phyloP scores from a whole-genome alignment of 202 grass and related monocot species.

The Bolboschoenoplectus hybrid region DNA sequence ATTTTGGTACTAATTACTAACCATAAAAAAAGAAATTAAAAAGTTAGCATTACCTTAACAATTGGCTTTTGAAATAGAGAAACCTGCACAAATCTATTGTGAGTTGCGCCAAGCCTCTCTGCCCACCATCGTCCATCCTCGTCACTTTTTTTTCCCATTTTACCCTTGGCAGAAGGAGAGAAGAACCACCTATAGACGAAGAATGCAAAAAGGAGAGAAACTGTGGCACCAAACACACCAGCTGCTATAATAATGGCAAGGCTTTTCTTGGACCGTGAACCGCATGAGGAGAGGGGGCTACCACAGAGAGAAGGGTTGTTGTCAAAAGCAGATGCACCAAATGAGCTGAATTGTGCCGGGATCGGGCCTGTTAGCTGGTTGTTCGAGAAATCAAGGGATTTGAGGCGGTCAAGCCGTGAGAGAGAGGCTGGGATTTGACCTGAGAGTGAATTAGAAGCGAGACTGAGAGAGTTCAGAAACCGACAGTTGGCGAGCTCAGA shows the following conservation, averaged over 20 bases:
- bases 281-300: constrained; percentile 56
- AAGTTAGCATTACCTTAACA: constrained; percentile 58
- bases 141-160: constrained; percentile 28
- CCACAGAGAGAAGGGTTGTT: constrained; percentile 71
- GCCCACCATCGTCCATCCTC: constrained; percentile 88
- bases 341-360: constrained; percentile 50
- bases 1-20: constrained; percentile 15
- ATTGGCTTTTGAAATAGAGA: constrained; percentile 93
- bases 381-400: constrained; percentile 71
- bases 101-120: constrained; percentile 71
- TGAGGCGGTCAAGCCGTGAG: constrained; percentile 69
- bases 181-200: constrained; percentile 76
- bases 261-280: constrained; percentile 39
- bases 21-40: background rate
- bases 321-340: constrained; percentile 45
- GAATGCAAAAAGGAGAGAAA: constrained; percentile 74
- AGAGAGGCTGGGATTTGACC: constrained; percentile 81
- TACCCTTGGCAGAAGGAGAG: constrained; percentile 34
- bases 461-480: constrained; percentile 74
- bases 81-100: constrained; percentile 73
- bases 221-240: constrained; percentile 76
- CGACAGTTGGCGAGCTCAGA: constrained; percentile 71
- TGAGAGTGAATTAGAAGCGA: constrained; percentile 52
- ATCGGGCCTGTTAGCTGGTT: constrained; percentile 65
- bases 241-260: constrained; percentile 85